Percentiles rank a stretch among this genome's conserved stretches.
Conservation (phyloP, 352 stramenopile genomes). For the Blastocystis sp. region DNA sequence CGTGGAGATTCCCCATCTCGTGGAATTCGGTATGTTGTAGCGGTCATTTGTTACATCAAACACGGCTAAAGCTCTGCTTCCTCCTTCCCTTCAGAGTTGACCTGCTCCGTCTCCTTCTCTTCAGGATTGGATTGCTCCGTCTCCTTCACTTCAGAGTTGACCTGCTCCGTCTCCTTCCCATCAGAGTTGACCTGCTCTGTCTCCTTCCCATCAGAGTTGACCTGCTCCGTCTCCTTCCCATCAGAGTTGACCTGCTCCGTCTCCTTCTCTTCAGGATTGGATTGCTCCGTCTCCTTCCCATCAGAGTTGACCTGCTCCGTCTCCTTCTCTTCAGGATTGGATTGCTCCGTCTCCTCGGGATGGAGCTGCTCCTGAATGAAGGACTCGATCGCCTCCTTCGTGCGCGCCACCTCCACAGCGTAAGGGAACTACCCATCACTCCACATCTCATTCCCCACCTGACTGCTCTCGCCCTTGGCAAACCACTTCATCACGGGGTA, state of each 20-base stretch:
- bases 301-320: no score
- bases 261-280: no score
- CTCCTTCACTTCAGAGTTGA: neutral
- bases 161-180: neutral
- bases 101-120: neutral
- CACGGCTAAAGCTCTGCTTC: neutral
- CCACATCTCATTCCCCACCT: neutral
- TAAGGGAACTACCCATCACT: neutral
- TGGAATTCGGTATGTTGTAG: conserved; percentile 70
- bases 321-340: no score
- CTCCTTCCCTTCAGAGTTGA: neutral
- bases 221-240: no score
- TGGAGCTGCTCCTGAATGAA: neutral
- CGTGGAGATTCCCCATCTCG: conserved; percentile 81
- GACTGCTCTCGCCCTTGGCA: neutral
- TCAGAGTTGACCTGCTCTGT: no score
- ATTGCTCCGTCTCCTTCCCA: no score
- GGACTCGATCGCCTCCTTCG: neutral
- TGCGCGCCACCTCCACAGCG: neutral
- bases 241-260: neutral
- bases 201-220: no score
- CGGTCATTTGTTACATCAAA: conserved; percentile 23
- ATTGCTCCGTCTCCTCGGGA: neutral
- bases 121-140: neutral
- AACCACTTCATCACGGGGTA: neutral